Evolutionary conservation across 108 stramenopile species (phyloP).

Genomic region (Nitzschia sp.): DNA sequence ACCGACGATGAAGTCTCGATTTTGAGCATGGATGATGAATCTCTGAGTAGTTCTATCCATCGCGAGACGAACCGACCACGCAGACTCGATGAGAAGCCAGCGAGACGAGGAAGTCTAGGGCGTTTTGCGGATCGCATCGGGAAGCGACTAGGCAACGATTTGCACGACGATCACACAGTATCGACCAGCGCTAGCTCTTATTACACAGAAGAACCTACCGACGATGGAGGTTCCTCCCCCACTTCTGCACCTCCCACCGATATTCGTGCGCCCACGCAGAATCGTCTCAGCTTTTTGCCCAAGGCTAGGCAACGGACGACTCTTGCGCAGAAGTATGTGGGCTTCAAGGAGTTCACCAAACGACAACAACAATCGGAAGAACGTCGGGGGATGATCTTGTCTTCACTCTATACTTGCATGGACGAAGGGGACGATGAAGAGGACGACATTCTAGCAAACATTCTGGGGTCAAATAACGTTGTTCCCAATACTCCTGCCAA

Average conservation of each 20-base stretch:
- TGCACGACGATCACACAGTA: not conserved
- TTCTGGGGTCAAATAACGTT: not conserved
- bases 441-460: not conserved
- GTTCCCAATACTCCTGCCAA: not conserved
- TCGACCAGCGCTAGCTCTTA: not conserved
- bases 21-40: too few species aligned
- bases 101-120: not conserved
- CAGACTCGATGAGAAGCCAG: not conserved
- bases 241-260: not conserved
- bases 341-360: not conserved
- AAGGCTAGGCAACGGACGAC: not conserved
- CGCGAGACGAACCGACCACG: not conserved
- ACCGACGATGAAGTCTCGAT: too few species aligned
- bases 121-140: not conserved
- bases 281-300: not conserved
- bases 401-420: slow-evolving; percentile 1
- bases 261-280: not conserved
- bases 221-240: not conserved
- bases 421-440: slow-evolving; percentile 1
- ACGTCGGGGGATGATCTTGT: not conserved
- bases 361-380: not conserved
- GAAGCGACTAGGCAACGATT: not conserved
- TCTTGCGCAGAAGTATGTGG: not conserved
- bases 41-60: too few species aligned
- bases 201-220: not conserved